phyloP scores from a whole-genome alignment of 345 rosid species.

The Eucalyptus cloeziana region DNA sequence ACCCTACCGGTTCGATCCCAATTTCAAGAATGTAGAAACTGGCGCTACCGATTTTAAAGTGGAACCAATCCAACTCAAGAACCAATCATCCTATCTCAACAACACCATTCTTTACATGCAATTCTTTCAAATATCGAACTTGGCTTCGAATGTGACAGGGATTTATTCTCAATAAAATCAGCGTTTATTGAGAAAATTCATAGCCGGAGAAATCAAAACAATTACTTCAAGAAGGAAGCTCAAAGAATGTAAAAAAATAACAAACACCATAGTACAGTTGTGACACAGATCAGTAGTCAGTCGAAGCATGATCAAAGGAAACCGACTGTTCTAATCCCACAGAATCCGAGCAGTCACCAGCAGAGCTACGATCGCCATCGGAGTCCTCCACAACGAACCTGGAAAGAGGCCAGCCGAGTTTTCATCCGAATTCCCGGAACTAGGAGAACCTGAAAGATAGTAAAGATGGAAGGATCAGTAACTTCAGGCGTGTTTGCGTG shows the following conservation, averaged over 20 bases:
- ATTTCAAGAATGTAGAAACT: accelerated
- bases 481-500: background rate
- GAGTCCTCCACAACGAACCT: background rate
- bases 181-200: background rate
- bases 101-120: background rate
- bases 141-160: background rate
- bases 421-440: background rate
- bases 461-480: background rate
- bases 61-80: background rate
- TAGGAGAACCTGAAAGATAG: constrained; percentile 2
- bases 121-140: background rate
- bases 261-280: background rate
- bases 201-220: background rate
- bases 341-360: background rate
- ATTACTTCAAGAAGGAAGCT: background rate
- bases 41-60: accelerated
- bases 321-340: background rate
- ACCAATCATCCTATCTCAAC: background rate
- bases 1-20: accelerated
- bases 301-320: background rate
- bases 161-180: background rate
- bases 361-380: background rate
- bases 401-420: background rate
- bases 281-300: background rate
- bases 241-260: background rate